Evolutionary conservation across 1,284 basidiomycete species (phyloP).

Genomic region (Trametes versicolor): DNA sequence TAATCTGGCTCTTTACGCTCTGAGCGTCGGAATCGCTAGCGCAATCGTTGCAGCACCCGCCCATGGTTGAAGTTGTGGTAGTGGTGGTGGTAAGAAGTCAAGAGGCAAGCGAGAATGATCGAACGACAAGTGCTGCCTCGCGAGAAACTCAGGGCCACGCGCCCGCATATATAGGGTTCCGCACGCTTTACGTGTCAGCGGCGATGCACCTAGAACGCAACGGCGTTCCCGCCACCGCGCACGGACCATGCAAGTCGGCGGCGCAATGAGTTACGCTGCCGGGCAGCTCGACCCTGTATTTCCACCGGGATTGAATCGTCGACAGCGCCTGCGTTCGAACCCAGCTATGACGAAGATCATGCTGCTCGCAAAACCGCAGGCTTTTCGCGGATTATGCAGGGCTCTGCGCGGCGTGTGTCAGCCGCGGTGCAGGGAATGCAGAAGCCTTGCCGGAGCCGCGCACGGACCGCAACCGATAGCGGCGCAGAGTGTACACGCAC

Average conservation of each 20-base stretch:
- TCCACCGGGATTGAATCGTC: constrained; percentile 18
- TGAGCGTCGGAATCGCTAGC: constrained; percentile 16
- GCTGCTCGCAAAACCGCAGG: background rate
- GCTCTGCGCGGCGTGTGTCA: background rate
- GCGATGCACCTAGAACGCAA: constrained; percentile 15
- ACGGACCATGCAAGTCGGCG: constrained; percentile 19
- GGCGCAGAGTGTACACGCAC: constrained; percentile 4
- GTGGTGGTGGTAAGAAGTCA: constrained; percentile 10
- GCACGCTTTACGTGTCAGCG: constrained; percentile 7
- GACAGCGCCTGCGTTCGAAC: no score
- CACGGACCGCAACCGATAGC: constrained; percentile 16
- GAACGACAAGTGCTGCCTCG: constrained; percentile 3
- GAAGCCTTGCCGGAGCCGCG: constrained; percentile 6
- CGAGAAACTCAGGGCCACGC: constrained; percentile 5
- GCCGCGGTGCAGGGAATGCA: constrained; percentile 14
- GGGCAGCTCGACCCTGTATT: constrained; percentile 10
- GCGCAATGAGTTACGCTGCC: background rate
- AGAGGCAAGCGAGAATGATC: constrained; percentile 5
- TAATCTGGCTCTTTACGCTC: constrained; percentile 15
- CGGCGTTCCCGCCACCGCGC: constrained; percentile 9
- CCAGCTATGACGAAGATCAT: no score
- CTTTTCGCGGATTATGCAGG: constrained; percentile 1
- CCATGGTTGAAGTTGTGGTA: constrained; percentile 19
- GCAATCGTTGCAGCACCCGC: constrained; percentile 27
- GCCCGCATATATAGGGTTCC: constrained; percentile 5